These are phyloP conservation scores for Pichia cephalocereana DNA, from an alignment of 805 yeast genomes.

Conservation along the genomic window DNA sequence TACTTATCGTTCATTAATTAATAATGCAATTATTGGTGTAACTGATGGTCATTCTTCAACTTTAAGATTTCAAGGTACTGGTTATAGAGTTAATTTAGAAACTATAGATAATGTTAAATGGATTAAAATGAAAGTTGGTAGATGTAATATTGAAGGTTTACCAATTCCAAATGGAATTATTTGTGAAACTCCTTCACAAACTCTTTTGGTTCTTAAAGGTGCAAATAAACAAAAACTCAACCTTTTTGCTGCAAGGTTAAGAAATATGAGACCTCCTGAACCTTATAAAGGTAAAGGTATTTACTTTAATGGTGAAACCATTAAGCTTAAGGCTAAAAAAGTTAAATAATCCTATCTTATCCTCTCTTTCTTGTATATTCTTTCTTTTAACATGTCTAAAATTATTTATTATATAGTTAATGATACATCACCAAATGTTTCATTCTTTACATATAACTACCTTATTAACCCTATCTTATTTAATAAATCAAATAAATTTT, in stretches of 20 bases:
- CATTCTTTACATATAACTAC: constrained; percentile 5
- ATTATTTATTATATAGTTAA: not conserved
- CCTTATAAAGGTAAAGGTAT: constrained; percentile 98
- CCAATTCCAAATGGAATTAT: constrained; percentile 68
- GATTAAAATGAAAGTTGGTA: constrained; percentile 80
- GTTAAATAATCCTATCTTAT: constrained; percentile 41
- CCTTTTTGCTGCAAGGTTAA: constrained; percentile 78
- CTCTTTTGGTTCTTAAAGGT: constrained; percentile 80
- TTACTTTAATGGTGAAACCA: constrained; percentile 83
- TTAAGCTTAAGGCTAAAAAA: constrained; percentile 84
- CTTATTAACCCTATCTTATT: constrained; percentile 1
- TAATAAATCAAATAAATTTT: constrained; percentile 3
- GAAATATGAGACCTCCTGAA: constrained; percentile 90
- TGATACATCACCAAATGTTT: not conserved
- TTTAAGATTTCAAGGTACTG: constrained; percentile 89
- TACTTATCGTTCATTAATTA: constrained; percentile 69
- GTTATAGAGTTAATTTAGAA: constrained; percentile 83
- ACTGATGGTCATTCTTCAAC: constrained; percentile 89
- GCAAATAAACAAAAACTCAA: constrained; percentile 79
- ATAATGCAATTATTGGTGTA: constrained; percentile 78
- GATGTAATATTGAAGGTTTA: constrained; percentile 69
- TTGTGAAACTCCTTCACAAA: constrained; percentile 75
- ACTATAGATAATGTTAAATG: constrained; percentile 41
- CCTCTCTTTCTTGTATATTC: not conserved
- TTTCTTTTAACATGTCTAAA: too few species aligned